phyloP scores from a whole-genome alignment of 768 basidiomycete species.

The Candolleomyces efflorescens region DNA sequence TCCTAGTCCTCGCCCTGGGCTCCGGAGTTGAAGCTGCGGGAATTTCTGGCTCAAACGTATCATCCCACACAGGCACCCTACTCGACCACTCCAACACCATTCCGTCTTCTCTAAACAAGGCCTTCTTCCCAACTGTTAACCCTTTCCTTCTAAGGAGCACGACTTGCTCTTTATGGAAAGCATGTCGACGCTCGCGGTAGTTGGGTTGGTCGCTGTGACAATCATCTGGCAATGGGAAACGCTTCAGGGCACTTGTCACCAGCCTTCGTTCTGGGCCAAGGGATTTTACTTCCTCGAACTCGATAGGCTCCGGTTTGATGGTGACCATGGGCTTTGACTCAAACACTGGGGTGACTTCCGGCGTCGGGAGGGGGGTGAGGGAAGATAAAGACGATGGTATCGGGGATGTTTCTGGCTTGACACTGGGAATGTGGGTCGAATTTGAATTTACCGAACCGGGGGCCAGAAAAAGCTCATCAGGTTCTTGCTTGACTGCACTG shows the following conservation, averaged over 20 bases:
- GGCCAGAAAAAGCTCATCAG: neutral
- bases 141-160: neutral
- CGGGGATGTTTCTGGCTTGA: neutral
- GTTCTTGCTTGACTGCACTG: no score
- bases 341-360: neutral
- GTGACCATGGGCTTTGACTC: neutral
- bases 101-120: neutral
- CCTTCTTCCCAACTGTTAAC: neutral
- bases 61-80: neutral
- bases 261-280: neutral
- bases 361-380: neutral
- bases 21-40: neutral
- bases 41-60: neutral
- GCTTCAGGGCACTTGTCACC: neutral
- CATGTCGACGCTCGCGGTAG: neutral
- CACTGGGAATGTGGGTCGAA: neutral
- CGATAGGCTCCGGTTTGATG: neutral
- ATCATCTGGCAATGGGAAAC: neutral
- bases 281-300: neutral
- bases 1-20: neutral
- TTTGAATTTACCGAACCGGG: neutral
- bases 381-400: neutral
- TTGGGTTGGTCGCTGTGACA: neutral
- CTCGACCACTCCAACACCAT: constrained; percentile 4
- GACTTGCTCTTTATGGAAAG: neutral